A percentile compares a stretch with the other conserved stretches of the same genome.
Conservation (phyloP, 2,329 filamentous ascomycete genomes). For the Trichoderma cornu-damae region DNA sequence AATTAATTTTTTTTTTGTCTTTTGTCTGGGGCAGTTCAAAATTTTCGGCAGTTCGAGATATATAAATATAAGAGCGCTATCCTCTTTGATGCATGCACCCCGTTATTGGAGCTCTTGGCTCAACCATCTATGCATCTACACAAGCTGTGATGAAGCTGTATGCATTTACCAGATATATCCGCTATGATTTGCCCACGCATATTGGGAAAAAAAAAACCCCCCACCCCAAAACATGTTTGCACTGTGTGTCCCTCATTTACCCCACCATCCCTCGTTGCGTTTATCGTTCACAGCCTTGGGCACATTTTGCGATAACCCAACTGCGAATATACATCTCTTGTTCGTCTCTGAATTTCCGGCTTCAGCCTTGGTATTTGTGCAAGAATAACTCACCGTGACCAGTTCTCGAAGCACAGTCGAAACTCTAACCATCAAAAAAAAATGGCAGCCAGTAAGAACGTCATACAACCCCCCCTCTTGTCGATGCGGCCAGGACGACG, state of each 20-base stretch:
- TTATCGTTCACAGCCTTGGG: slow-evolving; percentile 24
- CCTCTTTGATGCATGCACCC: slow-evolving; percentile 15
- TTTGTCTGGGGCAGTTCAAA: neutral
- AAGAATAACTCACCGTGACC: neutral
- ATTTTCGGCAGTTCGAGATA: slow-evolving; percentile 11
- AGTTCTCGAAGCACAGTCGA: neutral
- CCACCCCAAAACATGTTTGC: slow-evolving; percentile 26
- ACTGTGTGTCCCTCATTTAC: slow-evolving; percentile 30
- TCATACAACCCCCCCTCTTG: slow-evolving; percentile 9
- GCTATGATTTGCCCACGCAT: neutral
- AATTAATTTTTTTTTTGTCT: too few species aligned
- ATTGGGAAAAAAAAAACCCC: slow-evolving; percentile 24
- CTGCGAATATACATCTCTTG: slow-evolving; percentile 10
- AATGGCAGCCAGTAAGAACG: slow-evolving; percentile 34
- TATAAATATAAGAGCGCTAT: neutral
- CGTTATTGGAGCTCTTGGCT: slow-evolving; percentile 24
- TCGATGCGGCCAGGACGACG: slow-evolving; percentile 15
- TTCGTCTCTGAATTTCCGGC: neutral
- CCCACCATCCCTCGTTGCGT: slow-evolving; percentile 31
- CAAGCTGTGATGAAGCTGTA: slow-evolving; percentile 14
- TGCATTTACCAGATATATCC: slow-evolving; percentile 12
- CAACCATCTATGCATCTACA: slow-evolving; percentile 28
- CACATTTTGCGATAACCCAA: slow-evolving; percentile 34
- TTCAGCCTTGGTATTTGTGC: neutral
- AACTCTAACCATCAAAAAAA: slow-evolving; percentile 25